Percentiles rank a stretch among this genome's conserved stretches.
phyloP scores from a whole-genome alignment of 2,329 filamentous ascomycete genomes.

The Xylaria sp. region DNA sequence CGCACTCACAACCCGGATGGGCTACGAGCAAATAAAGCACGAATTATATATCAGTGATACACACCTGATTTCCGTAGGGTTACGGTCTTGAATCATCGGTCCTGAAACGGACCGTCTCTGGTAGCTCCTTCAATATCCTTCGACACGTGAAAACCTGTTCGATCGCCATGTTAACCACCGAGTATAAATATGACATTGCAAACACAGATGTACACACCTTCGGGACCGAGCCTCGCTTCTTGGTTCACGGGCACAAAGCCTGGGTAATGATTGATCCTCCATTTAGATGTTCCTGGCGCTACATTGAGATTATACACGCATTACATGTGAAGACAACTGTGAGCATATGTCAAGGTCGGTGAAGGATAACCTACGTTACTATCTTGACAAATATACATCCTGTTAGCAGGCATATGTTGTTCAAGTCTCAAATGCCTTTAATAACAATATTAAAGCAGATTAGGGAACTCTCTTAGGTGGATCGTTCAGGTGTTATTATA shows the following conservation, averaged over 20 bases:
- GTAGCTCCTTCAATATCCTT: neutral
- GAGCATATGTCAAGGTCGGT: too few relatives aligned
- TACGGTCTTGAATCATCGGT: neutral
- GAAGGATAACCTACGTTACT: too few relatives aligned
- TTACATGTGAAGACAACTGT: too few relatives aligned
- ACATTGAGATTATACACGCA: neutral
- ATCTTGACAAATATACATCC: too few relatives aligned
- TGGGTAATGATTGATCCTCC: neutral
- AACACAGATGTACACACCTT: neutral
- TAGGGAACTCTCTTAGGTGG: too few relatives aligned
- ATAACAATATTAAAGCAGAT: too few relatives aligned
- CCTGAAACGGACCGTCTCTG: neutral
- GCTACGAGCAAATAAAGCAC: neutral
- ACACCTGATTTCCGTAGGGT: neutral
- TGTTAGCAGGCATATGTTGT: neutral
- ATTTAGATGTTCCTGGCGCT: neutral
- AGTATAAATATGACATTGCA: neutral
- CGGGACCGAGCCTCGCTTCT: neutral
- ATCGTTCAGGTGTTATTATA: too few relatives aligned
- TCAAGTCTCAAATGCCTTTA: neutral
- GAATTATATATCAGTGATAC: neutral
- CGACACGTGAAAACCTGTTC: neutral
- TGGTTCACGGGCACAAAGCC: neutral
- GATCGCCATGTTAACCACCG: neutral
- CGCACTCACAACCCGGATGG: neutral